Percentiles rank a stretch among this genome's conserved stretches.
Conservation (phyloP, 768 basidiomycete species). For the Leucocoprinus leucothites region DNA sequence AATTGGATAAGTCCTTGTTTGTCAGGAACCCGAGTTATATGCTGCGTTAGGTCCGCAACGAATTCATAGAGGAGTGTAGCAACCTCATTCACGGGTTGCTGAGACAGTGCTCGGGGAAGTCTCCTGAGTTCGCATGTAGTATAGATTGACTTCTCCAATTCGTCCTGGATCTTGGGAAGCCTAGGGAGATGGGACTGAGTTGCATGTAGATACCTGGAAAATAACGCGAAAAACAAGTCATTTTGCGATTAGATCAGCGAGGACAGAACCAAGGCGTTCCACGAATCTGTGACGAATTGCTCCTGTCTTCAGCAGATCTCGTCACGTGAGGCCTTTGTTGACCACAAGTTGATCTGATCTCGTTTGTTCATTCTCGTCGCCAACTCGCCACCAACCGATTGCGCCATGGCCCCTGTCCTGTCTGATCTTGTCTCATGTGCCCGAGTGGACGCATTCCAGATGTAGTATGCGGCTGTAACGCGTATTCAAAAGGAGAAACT, state of each 20-base stretch:
- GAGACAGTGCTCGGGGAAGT: slow-evolving; percentile 51
- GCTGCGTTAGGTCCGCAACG: slow-evolving; percentile 34
- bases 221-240: slow-evolving; percentile 34
- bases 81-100: slow-evolving; percentile 57
- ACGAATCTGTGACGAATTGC: too few relatives aligned
- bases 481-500: too few relatives aligned
- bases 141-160: slow-evolving; percentile 45
- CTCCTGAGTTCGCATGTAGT: slow-evolving; percentile 29
- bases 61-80: slow-evolving; percentile 46
- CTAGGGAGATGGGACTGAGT: slow-evolving; percentile 33
- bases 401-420: too few relatives aligned
- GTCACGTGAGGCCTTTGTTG: too few relatives aligned
- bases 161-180: slow-evolving; percentile 59
- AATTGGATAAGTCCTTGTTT: slow-evolving; percentile 51
- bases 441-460: too few relatives aligned
- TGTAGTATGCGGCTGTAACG: too few relatives aligned
- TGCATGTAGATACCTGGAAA: slow-evolving; percentile 35
- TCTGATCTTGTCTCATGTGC: too few relatives aligned
- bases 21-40: slow-evolving; percentile 52
- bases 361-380: too few relatives aligned
- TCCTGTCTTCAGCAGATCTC: too few relatives aligned
- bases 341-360: too few relatives aligned
- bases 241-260: slow-evolving; percentile 62
- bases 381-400: too few relatives aligned
- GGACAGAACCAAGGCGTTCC: slow-evolving; percentile 54